Base-by-base conservation (phyloP, 306 rosid species). In the Benincasa hispida region DNA sequence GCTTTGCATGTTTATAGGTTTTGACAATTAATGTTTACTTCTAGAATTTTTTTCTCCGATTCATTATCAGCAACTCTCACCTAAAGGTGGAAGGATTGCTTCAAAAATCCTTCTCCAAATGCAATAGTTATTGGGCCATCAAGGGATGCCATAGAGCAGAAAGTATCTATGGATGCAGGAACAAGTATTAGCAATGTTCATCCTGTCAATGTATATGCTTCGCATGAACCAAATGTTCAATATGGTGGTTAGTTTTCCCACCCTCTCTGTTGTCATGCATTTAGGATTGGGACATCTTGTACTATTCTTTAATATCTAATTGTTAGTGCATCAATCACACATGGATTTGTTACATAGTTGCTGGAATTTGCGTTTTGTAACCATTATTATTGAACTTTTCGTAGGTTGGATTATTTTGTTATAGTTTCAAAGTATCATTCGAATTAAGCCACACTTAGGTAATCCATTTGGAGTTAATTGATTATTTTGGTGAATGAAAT, bases 81-180 rank as follows among this genome's bases (percentile, higher is more conserved):
- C 91, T 73, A 80, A 85, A 79, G 88, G 77, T 81, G 84, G 80
- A 81, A 83, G 87, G 85, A 81, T 79, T 61, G 85, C 81, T 74
- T 81, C 83, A 42, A 79, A 10, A 85, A 81, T 79, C 76, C 81
- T 74, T 81, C 88, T 79, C 62, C 82, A 9, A 74, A 86, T 85
- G 84, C 87, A 74, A 77, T 62, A 82, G 35, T 79, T 41, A 47
- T 75, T 5, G 85, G 87, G 62, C 78, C 78, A 11, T 56, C 87
- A 21, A 45, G 78, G 57, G 72, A 75, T 79, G 77, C 57, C 48
- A 76, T 77, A 13, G 82, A 81, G 62, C 87, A 83, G 39, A 81
- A 81, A 59, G 78, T 48, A 53, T 74, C 81, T 66, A 75, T 75
- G 22, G 83, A 85, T 73, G 78, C 75, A 35, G 84, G 79, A 25